Evolutionary conservation across 2,329 filamentous ascomycete genomes (phyloP).

Genomic region (Metarhizium rileyi): DNA sequence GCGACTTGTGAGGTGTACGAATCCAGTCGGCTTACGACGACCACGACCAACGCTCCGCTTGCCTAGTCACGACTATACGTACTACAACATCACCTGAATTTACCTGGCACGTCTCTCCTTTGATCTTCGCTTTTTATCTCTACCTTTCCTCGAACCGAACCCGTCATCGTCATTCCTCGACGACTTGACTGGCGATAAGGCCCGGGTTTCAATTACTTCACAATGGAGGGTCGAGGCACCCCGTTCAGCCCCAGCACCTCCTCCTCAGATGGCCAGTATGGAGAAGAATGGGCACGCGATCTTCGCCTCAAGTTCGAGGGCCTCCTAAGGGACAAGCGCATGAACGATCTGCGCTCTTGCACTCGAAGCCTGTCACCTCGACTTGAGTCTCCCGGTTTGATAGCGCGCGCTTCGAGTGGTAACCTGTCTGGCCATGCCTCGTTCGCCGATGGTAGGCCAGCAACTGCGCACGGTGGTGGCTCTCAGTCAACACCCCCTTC

Average conservation of each 20-base stretch:
- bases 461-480: constrained; percentile 31
- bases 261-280: constrained; percentile 34
- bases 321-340: constrained; percentile 73
- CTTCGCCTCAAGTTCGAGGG: constrained; percentile 80
- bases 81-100: neutral
- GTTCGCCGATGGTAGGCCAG: constrained; percentile 32
- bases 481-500: constrained; percentile 32
- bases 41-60: constrained; percentile 3
- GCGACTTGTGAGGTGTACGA: constrained; percentile 8
- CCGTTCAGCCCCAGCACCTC: constrained; percentile 20
- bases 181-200: neutral
- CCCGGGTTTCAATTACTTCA: constrained; percentile 7
- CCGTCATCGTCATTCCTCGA: neutral
- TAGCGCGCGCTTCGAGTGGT: constrained; percentile 40
- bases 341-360: constrained; percentile 58
- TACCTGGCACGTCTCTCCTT: neutral
- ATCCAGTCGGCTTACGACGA: constrained; percentile 10
- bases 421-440: constrained; percentile 33
- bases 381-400: constrained; percentile 45
- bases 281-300: constrained; percentile 68
- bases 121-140: neutral
- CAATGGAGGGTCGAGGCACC: constrained; percentile 29
- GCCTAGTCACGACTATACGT: neutral
- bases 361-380: constrained; percentile 50
- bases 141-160: neutral